A percentile compares a stretch with the other conserved stretches of the same genome.
Evolutionary conservation across 1,284 basidiomycete species (phyloP).

Genomic region (Trametes sp.): DNA sequence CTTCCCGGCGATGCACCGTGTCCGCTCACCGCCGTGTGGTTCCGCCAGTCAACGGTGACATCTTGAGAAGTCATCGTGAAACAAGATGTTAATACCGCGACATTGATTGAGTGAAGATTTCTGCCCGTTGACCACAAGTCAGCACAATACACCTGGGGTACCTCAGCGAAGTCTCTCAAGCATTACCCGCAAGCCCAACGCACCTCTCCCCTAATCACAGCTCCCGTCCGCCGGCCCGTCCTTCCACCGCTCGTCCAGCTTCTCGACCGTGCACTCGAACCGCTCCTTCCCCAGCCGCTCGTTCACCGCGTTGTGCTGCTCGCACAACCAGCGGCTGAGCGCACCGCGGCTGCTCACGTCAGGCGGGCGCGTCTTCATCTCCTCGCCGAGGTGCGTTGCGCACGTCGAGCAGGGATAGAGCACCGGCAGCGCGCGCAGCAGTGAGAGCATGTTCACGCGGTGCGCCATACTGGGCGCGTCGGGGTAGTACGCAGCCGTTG

Average conservation of each 20-base stretch:
- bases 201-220: slow-evolving; percentile 66
- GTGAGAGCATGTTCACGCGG: slow-evolving; percentile 80
- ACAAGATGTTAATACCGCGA: too few species aligned
- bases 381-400: slow-evolving; percentile 79
- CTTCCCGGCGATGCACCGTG: too few species aligned
- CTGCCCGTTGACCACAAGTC: too few species aligned
- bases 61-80: too few species aligned
- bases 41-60: too few species aligned
- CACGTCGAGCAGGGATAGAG: slow-evolving; percentile 91
- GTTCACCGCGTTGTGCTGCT: slow-evolving; percentile 93
- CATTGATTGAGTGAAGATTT: not conserved
- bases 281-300: slow-evolving; percentile 80
- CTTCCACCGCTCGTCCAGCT: slow-evolving; percentile 87
- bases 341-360: slow-evolving; percentile 74
- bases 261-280: slow-evolving; percentile 78
- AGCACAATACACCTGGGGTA: too few species aligned
- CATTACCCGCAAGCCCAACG: not conserved
- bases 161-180: not conserved
- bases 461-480: slow-evolving; percentile 73
- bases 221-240: slow-evolving; percentile 88
- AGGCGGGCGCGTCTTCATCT: slow-evolving; percentile 72
- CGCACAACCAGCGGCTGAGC: slow-evolving; percentile 88
- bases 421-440: slow-evolving; percentile 79
- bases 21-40: too few species aligned
- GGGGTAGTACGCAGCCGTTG: slow-evolving; percentile 95